phyloP scores from a whole-genome alignment of 495 filamentous ascomycete genomes.

The Hypoxylon perforatum region DNA sequence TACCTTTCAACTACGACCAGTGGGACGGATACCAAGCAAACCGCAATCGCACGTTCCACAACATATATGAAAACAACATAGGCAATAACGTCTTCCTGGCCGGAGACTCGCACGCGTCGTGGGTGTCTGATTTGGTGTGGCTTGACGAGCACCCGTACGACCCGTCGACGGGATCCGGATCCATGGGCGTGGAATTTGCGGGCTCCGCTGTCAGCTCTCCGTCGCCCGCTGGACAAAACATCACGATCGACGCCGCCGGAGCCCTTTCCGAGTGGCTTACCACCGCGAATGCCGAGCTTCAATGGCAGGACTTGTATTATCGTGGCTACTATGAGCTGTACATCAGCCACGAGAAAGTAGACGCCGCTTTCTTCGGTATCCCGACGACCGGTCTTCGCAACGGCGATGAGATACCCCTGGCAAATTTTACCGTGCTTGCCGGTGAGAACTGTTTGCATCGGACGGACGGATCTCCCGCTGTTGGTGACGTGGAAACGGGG shows the following conservation, averaged over 20 bases:
- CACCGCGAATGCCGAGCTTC: slow-evolving; percentile 65
- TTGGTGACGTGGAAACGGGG: slow-evolving; percentile 57
- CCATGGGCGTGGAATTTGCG: slow-evolving; percentile 71
- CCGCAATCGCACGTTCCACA: slow-evolving; percentile 68
- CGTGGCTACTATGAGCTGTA: slow-evolving; percentile 68
- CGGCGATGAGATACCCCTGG: slow-evolving; percentile 65
- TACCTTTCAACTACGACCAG: slow-evolving; percentile 68
- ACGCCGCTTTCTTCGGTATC: slow-evolving; percentile 67
- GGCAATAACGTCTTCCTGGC: slow-evolving; percentile 70
- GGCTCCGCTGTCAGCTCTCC: slow-evolving; percentile 67
- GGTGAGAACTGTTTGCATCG: slow-evolving; percentile 64
- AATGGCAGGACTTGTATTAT: slow-evolving; percentile 74
- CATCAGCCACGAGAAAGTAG: slow-evolving; percentile 59
- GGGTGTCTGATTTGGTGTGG: slow-evolving; percentile 72
- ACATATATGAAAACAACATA: slow-evolving; percentile 67
- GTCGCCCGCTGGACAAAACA: slow-evolving; percentile 62
- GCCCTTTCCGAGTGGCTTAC: slow-evolving; percentile 54
- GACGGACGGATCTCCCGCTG: slow-evolving; percentile 57
- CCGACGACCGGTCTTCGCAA: slow-evolving; percentile 55
- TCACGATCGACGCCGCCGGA: slow-evolving; percentile 56
- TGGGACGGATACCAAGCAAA: slow-evolving; percentile 73
- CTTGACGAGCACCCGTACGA: slow-evolving; percentile 66
- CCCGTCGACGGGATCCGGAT: slow-evolving; percentile 61
- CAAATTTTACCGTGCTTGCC: slow-evolving; percentile 68
- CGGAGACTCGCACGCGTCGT: slow-evolving; percentile 70